A percentile compares a stretch with the other conserved stretches of the same genome.
These are phyloP conservation scores for Stephanodiscus triporus DNA, from an alignment of 108 stramenopile genomes.

Conservation along the genomic window DNA sequence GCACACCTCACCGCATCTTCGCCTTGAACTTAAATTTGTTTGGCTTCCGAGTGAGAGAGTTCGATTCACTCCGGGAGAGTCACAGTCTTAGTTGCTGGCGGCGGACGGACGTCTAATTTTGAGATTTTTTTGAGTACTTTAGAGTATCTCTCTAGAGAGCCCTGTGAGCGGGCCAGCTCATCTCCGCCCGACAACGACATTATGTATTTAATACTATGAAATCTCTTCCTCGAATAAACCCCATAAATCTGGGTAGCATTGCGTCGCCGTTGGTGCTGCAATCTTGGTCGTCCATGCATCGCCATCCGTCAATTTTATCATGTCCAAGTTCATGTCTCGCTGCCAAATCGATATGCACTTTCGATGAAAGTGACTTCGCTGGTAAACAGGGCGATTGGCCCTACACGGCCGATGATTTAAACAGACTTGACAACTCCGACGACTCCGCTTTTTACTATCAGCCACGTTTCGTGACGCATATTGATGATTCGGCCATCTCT, in stretches of 20 bases:
- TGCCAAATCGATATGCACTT: conserved; percentile 60
- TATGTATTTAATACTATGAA: not conserved
- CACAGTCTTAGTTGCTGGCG: too few relatives aligned
- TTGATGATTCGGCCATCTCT: conserved; percentile 72
- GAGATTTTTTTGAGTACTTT: too few relatives aligned
- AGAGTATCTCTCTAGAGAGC: too few relatives aligned
- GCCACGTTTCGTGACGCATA: conserved; percentile 79
- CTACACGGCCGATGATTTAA: conserved; percentile 58
- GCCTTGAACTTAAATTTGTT: too few relatives aligned
- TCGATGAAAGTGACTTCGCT: conserved; percentile 65
- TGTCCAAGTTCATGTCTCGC: conserved; percentile 1
- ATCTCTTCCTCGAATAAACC: not conserved
- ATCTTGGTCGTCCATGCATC: not conserved
- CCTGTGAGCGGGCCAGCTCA: not conserved
- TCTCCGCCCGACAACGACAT: not conserved
- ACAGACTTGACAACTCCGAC: conserved; percentile 63
- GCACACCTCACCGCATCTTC: too few relatives aligned
- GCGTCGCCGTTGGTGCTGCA: not conserved
- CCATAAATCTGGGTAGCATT: not conserved
- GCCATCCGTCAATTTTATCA: not conserved
- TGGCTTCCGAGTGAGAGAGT: too few relatives aligned
- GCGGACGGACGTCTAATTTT: too few relatives aligned
- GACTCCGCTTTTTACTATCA: conserved; percentile 66
- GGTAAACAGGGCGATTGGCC: conserved; percentile 58
- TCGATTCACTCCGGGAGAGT: too few relatives aligned